Evolutionary conservation across 192 early-diverging fungal genomes (phyloP).

Genomic region (Coemansia sp.): DNA sequence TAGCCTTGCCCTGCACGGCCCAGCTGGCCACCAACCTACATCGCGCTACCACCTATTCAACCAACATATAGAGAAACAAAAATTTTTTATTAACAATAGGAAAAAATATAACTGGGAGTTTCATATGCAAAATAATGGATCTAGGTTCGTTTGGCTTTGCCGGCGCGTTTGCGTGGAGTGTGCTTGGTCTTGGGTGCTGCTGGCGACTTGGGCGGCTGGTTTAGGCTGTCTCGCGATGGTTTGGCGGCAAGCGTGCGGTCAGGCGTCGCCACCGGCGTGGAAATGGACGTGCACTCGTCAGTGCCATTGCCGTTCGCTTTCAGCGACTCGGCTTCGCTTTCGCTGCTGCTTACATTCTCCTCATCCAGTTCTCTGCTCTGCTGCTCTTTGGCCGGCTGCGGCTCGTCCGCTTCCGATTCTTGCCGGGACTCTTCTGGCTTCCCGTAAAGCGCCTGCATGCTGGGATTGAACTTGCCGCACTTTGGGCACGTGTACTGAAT

Average conservation of each 20-base stretch:
- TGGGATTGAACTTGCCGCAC: conserved; percentile 53
- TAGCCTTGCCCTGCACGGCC: conserved; percentile 37
- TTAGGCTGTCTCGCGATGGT: neutral
- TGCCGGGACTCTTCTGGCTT: too few relatives aligned
- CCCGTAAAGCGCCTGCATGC: conserved; percentile 16
- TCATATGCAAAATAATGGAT: neutral
- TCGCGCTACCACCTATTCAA: conserved; percentile 10
- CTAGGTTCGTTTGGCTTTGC: conserved; percentile 5
- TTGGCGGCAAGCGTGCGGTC: neutral
- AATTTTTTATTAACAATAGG: too few relatives aligned
- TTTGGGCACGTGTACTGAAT: conserved; percentile 58
- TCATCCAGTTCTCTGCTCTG: too few relatives aligned
- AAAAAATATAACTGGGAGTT: too few relatives aligned
- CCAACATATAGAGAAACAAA: conserved; percentile 5
- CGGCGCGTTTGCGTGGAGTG: conserved; percentile 16
- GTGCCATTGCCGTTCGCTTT: neutral
- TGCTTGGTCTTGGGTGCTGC: neutral
- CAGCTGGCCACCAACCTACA: conserved; percentile 35
- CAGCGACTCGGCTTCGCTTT: too few relatives aligned
- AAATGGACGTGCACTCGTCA: neutral
- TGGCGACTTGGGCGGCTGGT: neutral
- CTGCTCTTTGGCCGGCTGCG: too few relatives aligned
- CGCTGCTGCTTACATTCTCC: too few relatives aligned
- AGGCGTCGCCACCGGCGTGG: conserved; percentile 2
- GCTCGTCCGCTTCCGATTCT: too few relatives aligned